Evolutionary conservation across 345 rosid genomes (phyloP).

Genomic region (Salix dunnii): DNA sequence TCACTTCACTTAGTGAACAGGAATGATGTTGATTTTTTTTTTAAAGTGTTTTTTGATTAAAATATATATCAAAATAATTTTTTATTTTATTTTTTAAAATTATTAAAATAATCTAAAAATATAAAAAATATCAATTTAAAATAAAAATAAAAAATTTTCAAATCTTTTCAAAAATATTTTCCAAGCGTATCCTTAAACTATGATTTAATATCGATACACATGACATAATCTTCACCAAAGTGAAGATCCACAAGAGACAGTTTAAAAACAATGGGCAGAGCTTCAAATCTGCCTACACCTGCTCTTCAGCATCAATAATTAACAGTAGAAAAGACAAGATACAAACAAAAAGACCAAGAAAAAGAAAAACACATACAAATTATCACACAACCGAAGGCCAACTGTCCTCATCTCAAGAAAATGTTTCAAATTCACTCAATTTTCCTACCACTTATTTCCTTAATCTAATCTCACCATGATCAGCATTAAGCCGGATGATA

Average conservation of each 20-base stretch:
- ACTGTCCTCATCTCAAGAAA: not conserved
- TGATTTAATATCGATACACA: not conserved
- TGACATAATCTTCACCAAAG: not conserved
- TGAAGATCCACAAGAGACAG: not conserved
- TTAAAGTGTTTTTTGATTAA: too few species aligned
- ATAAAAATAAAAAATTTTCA: too few species aligned
- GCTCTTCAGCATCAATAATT: not conserved
- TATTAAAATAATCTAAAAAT: too few species aligned
- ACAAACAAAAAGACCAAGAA: not conserved
- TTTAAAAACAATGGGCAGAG: not conserved
- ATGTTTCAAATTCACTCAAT: not conserved
- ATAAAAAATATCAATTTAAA: too few species aligned
- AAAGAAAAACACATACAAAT: not conserved
- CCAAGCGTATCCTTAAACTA: too few species aligned
- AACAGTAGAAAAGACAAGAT: not conserved
- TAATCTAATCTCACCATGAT: not conserved
- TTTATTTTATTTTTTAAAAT: too few species aligned
- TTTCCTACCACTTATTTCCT: not conserved
- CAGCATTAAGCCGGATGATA: not conserved
- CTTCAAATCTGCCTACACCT: not conserved
- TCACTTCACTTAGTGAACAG: too few species aligned
- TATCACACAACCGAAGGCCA: not conserved
- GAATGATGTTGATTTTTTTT: too few species aligned
- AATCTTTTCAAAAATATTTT: too few species aligned
- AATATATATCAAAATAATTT: too few species aligned